phyloP scores from a whole-genome alignment of 2,329 filamentous ascomycete species.

The Eurotiales sp. region DNA sequence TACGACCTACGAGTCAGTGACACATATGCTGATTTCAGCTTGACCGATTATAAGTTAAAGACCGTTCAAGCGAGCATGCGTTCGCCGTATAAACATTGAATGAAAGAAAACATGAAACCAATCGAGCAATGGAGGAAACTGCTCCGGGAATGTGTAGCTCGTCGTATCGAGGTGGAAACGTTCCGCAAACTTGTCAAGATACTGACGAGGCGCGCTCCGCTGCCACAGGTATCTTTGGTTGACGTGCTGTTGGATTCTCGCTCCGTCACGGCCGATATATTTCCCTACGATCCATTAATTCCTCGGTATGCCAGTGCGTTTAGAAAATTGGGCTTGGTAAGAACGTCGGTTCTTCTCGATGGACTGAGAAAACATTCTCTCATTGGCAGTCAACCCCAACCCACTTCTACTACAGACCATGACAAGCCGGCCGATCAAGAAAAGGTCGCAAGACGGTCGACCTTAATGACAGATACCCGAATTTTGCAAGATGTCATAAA shows the following conservation, averaged over 20 bases:
- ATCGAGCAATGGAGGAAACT: constrained; percentile 36
- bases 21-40: neutral
- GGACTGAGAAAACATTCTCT: constrained; percentile 34
- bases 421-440: constrained; percentile 7
- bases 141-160: constrained; percentile 33
- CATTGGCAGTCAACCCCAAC: constrained; percentile 22
- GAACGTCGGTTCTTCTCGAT: constrained; percentile 31
- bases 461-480: constrained; percentile 41
- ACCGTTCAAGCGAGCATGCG: neutral
- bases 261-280: constrained; percentile 24
- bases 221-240: constrained; percentile 31
- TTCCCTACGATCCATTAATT: constrained; percentile 40
- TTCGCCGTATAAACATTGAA: neutral
- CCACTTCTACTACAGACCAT: neutral
- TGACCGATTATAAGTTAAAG: neutral
- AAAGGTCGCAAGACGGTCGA: constrained; percentile 19
- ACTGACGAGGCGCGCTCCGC: constrained; percentile 27
- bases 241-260: constrained; percentile 35
- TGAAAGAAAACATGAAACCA: constrained; percentile 13
- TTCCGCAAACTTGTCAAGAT: constrained; percentile 36
- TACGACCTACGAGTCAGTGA: neutral
- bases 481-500: constrained; percentile 41
- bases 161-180: constrained; percentile 35
- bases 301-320: constrained; percentile 39
- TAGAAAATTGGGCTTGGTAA: constrained; percentile 31